Conservation (phyloP, 1,284 basidiomycete genomes). For the Anthracocystis panici-leucophaei region DNA sequence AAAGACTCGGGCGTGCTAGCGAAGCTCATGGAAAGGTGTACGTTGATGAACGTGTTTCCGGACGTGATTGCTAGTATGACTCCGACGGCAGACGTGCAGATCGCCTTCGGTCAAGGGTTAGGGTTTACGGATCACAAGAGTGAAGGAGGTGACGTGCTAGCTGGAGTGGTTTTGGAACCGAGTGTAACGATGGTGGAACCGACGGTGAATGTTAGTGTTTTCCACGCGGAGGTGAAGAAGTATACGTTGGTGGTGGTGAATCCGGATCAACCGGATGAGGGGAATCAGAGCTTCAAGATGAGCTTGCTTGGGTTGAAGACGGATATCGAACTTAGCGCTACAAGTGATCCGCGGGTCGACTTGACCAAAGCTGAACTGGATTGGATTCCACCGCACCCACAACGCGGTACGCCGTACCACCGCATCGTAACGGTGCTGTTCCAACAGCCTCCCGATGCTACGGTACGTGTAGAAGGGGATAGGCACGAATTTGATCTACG, state of each 20-base stretch:
- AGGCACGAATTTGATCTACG: conserved; percentile 78
- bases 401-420: conserved; percentile 85
- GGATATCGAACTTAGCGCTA: conserved; percentile 71
- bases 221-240: conserved; percentile 81
- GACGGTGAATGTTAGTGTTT: conserved; percentile 78
- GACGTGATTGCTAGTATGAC: conserved; percentile 82
- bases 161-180: conserved; percentile 73
- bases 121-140: conserved; percentile 63
- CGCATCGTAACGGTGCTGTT: conserved; percentile 83
- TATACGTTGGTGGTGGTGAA: conserved; percentile 92
- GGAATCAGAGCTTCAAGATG: conserved; percentile 77
- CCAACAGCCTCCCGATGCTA: conserved; percentile 73
- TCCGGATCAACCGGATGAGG: conserved; percentile 85
- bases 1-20: conserved; percentile 38
- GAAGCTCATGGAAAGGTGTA: conserved; percentile 85
- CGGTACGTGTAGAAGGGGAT: conserved; percentile 35
- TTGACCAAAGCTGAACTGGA: conserved; percentile 76
- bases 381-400: conserved; percentile 88
- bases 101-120: conserved; percentile 73
- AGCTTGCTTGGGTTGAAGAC: conserved; percentile 87
- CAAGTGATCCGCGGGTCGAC: conserved; percentile 61
- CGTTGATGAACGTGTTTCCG: conserved; percentile 89
- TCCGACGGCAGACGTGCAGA: conserved; percentile 80
- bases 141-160: conserved; percentile 75
- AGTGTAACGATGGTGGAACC: conserved; percentile 77